Evolutionary conservation across 768 basidiomycete genomes (phyloP).

Genomic region (Rhodocollybia butyracea): DNA sequence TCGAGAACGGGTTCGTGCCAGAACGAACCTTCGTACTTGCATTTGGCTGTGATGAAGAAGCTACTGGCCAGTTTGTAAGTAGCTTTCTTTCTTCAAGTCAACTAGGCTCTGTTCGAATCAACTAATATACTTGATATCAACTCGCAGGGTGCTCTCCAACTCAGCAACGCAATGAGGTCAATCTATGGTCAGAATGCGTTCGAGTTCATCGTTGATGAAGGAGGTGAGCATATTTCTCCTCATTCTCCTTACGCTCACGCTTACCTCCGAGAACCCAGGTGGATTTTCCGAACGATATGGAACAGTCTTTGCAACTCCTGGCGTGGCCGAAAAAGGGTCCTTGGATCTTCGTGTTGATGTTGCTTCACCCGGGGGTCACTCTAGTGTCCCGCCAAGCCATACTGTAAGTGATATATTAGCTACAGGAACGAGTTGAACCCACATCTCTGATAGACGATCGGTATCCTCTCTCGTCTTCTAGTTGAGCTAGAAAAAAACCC

Average conservation of each 20-base stretch:
- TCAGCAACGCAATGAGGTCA: slow-evolving; percentile 34
- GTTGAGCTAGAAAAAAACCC: slow-evolving; percentile 46
- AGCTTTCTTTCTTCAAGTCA: slow-evolving; percentile 7
- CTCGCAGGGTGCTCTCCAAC: slow-evolving; percentile 35
- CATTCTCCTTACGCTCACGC: not conserved
- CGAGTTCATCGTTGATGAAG: slow-evolving; percentile 67
- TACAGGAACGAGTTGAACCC: slow-evolving; percentile 1
- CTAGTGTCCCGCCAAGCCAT: slow-evolving; percentile 58
- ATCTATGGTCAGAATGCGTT: slow-evolving; percentile 55
- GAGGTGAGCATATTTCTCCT: slow-evolving; percentile 19
- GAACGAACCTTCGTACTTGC: slow-evolving; percentile 18
- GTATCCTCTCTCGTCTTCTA: slow-evolving; percentile 53
- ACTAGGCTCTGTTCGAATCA: too few relatives aligned
- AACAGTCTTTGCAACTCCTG: slow-evolving; percentile 38
- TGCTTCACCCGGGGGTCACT: slow-evolving; percentile 57
- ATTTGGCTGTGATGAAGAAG: slow-evolving; percentile 55
- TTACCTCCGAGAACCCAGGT: slow-evolving; percentile 7
- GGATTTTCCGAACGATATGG: slow-evolving; percentile 25
- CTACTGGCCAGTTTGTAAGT: slow-evolving; percentile 28
- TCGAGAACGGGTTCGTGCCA: slow-evolving; percentile 14
- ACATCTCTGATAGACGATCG: slow-evolving; percentile 38
- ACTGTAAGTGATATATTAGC: slow-evolving; percentile 33
- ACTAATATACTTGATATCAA: not conserved
- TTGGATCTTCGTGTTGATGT: slow-evolving; percentile 38
- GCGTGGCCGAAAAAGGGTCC: slow-evolving; percentile 42